Evolutionary conservation across 257 asterid species (phyloP).

Genomic region (Salvia miltiorrhiza): DNA sequence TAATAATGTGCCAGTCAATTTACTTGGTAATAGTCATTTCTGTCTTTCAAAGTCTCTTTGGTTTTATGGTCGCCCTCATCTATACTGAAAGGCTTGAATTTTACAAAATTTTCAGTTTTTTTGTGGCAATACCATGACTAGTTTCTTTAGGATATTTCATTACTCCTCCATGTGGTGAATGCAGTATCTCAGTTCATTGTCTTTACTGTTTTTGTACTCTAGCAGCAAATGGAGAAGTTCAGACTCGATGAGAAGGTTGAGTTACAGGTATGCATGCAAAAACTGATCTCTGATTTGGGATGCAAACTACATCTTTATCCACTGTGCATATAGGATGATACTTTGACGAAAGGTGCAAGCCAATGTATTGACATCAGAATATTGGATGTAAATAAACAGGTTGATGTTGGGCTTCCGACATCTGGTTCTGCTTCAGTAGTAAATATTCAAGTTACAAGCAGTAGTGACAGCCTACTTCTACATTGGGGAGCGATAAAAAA

Average conservation of each 20-base stretch:
- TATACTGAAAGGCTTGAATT: constrained; percentile 1
- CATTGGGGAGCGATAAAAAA: constrained; percentile 89
- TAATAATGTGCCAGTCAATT: not conserved
- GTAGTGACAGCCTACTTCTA: constrained; percentile 53
- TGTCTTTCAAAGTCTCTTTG: not conserved
- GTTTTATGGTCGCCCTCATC: not conserved
- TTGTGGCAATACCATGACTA: not conserved
- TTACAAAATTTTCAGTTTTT: not conserved
- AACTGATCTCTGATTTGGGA: constrained; percentile 13
- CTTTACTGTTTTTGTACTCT: constrained; percentile 13
- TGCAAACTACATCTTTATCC: not conserved
- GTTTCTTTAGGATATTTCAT: constrained; percentile 1
- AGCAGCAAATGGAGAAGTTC: constrained; percentile 73
- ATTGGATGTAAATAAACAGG: constrained; percentile 50
- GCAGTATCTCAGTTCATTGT: constrained; percentile 6
- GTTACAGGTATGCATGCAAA: constrained; percentile 58
- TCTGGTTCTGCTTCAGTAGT: constrained; percentile 50
- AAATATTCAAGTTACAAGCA: constrained; percentile 50
- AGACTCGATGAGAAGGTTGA: constrained; percentile 67
- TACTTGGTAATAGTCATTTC: not conserved
- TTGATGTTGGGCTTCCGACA: constrained; percentile 60
- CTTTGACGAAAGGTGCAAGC: constrained; percentile 1
- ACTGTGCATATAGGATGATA: not conserved
- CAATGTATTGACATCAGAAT: constrained; percentile 17
- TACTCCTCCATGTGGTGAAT: constrained; percentile 16